Evolutionary conservation across 139 green algal species (phyloP).

Genomic region (Tetradesmus obliquus): DNA sequence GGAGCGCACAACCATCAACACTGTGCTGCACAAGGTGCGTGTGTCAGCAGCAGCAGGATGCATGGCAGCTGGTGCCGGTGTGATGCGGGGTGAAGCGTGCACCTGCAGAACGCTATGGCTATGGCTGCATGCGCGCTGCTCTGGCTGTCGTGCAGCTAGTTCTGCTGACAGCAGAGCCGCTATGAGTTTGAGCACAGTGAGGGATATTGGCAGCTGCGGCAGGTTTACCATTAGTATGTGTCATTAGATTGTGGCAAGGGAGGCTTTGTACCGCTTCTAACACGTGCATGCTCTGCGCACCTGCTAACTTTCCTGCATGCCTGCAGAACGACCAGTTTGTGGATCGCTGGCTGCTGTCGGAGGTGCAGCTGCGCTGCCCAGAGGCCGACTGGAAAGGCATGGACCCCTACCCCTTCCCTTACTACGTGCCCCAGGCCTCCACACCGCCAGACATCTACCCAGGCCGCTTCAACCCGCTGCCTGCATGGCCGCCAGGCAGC

Average conservation of each 20-base stretch:
- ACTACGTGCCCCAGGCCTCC: background rate
- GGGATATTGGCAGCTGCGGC: no score
- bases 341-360: background rate
- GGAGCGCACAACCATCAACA: background rate
- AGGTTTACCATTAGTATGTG: no score
- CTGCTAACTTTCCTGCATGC: background rate
- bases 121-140: no score
- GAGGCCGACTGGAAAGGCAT: background rate
- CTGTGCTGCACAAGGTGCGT: background rate
- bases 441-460: conserved; percentile 21
- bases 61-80: no score
- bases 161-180: no score
- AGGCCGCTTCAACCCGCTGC: background rate
- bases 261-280: no score
- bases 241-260: no score
- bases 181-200: no score
- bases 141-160: no score
- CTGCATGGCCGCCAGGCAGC: conserved; percentile 5
- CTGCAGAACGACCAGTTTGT: background rate
- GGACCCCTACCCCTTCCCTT: background rate
- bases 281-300: background rate
- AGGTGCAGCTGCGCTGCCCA: conserved; percentile 23
- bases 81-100: no score
- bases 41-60: no score
- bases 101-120: no score